Percentiles rank a stretch among this genome's conserved stretches.
Conservation (phyloP, 2,329 filamentous ascomycete genomes). For the Capronia coronata region DNA sequence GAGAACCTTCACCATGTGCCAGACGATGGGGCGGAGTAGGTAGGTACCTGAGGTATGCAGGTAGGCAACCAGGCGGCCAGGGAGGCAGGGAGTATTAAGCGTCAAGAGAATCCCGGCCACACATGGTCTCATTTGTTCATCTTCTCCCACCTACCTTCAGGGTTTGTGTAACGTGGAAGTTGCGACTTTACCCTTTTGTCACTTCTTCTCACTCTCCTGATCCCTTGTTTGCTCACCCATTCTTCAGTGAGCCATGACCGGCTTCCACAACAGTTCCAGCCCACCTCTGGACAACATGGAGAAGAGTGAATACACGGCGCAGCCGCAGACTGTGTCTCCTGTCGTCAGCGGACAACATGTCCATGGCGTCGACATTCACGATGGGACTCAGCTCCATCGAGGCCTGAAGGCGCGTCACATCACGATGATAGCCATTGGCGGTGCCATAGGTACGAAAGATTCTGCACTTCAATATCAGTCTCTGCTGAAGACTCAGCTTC, state of each 20-base stretch:
- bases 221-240: not conserved
- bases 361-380: conserved; percentile 9
- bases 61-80: no score
- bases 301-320: not conserved
- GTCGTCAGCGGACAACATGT: conserved; percentile 1
- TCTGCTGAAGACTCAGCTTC: not conserved
- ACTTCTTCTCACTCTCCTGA: not conserved
- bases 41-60: no score
- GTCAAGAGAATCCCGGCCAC: not conserved
- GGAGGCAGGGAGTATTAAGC: not conserved
- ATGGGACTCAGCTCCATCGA: conserved; percentile 33
- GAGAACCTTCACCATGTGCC: no score
- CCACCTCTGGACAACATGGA: conserved; percentile 8
- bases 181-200: not conserved
- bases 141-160: not conserved
- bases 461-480: no score
- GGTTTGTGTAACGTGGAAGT: not conserved
- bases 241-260: not conserved
- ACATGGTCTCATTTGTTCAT: not conserved
- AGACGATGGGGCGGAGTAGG: no score
- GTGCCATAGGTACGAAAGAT: conserved; percentile 34
- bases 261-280: conserved; percentile 5
- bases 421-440: conserved; percentile 41
- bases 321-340: conserved; percentile 5
- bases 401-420: conserved; percentile 39